Evolutionary conservation across 805 yeast genomes (phyloP).

Genomic region (Vanderwaltozyma yarrowii): DNA sequence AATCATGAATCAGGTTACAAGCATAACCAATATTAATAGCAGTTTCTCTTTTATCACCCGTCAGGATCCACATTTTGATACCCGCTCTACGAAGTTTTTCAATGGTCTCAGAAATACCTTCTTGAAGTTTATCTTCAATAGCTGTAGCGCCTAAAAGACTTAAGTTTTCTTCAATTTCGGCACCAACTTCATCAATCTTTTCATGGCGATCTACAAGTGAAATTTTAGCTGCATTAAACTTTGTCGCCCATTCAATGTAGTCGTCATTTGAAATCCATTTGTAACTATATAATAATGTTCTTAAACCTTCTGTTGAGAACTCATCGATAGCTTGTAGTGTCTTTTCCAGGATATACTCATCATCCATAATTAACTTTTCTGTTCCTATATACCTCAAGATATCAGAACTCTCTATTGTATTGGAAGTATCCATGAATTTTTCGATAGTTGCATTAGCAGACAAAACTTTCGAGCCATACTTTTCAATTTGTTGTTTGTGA

Average conservation of each 20-base stretch:
- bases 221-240: slow-evolving; percentile 68
- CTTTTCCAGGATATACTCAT: slow-evolving; percentile 66
- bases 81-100: slow-evolving; percentile 90
- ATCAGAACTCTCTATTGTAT: background rate
- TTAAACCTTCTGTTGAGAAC: slow-evolving; percentile 87
- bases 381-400: slow-evolving; percentile 34
- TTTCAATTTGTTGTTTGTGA: slow-evolving; percentile 47
- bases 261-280: slow-evolving; percentile 52
- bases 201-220: slow-evolving; percentile 57
- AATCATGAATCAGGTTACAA: slow-evolving; percentile 86
- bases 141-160: slow-evolving; percentile 87
- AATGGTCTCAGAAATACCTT: slow-evolving; percentile 93
- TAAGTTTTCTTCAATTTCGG: slow-evolving; percentile 55
- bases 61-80: slow-evolving; percentile 93
- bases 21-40: slow-evolving; percentile 96
- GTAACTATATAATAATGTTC: slow-evolving; percentile 80
- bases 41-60: slow-evolving; percentile 97
- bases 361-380: slow-evolving; percentile 55
- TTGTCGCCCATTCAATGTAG: slow-evolving; percentile 55
- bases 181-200: slow-evolving; percentile 65
- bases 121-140: slow-evolving; percentile 91
- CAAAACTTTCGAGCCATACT: slow-evolving; percentile 31
- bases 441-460: slow-evolving; percentile 1
- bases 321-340: slow-evolving; percentile 88
- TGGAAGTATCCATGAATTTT: too few relatives aligned